Evolutionary conservation across 2,329 filamentous ascomycete species (phyloP).

Genomic region (Aspergillus flavus): DNA sequence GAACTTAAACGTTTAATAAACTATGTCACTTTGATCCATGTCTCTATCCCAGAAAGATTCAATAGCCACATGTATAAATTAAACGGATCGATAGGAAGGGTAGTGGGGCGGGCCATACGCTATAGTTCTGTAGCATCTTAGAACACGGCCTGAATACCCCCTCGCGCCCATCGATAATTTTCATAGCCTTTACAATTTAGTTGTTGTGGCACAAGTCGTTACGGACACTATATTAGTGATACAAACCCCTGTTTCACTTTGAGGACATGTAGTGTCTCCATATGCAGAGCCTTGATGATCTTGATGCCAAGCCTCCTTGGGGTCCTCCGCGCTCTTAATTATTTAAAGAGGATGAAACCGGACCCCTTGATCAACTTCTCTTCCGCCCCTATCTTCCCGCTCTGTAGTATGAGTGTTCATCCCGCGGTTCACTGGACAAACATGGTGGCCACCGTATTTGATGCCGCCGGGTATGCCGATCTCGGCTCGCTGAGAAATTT

Average conservation of each 20-base stretch:
- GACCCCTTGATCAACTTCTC: neutral
- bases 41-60: neutral
- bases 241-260: neutral
- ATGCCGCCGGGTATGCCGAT: neutral
- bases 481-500: neutral
- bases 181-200: too few relatives aligned
- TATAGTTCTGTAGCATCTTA: neutral
- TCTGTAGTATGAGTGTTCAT: neutral
- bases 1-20: neutral
- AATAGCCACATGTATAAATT: neutral
- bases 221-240: neutral
- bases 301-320: neutral
- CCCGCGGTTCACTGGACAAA: neutral
- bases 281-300: neutral
- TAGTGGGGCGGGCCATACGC: neutral
- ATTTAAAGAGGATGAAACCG: neutral
- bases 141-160: neutral
- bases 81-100: neutral
- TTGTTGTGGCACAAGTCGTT: neutral
- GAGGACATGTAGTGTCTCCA: neutral
- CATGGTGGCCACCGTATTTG: neutral
- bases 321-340: neutral
- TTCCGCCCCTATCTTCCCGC: neutral
- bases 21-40: neutral
- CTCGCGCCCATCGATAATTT: fast-evolving